phyloP scores from a whole-genome alignment of 371 early-diverging fungal genomes.

The Lichtheimia ramosa region DNA sequence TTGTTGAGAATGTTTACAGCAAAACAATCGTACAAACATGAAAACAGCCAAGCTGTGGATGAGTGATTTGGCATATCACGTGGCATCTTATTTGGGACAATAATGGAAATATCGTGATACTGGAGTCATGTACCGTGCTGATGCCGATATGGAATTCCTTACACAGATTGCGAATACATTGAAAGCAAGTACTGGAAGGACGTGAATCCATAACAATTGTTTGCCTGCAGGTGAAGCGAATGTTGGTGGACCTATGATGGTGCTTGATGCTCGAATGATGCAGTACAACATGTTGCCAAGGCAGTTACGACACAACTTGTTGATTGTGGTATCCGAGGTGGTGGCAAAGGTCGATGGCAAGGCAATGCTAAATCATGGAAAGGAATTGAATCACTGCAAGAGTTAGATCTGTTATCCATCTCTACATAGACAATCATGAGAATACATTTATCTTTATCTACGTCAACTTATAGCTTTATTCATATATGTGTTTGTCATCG shows the following conservation, averaged over 20 bases:
- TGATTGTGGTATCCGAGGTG: constrained; percentile 43
- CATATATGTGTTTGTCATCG: too few species aligned
- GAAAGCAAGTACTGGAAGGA: constrained; percentile 32
- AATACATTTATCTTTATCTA: too few species aligned
- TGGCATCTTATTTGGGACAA: constrained; percentile 35
- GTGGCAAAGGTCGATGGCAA: constrained; percentile 69
- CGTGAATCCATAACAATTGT: constrained; percentile 33
- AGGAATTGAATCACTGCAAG: constrained; percentile 33
- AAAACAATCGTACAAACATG: constrained; percentile 34
- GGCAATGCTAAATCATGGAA: constrained; percentile 65
- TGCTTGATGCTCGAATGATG: constrained; percentile 43
- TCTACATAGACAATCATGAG: too few species aligned
- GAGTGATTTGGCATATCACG: constrained; percentile 52
- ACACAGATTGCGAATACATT: constrained; percentile 28
- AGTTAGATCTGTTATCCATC: constrained; percentile 3
- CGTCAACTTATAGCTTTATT: too few species aligned
- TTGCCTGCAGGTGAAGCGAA: constrained; percentile 52
- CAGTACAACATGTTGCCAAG: constrained; percentile 48
- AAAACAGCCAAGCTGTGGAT: constrained; percentile 45
- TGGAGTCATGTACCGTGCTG: constrained; percentile 55
- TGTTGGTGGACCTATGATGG: constrained; percentile 55
- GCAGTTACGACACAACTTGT: constrained; percentile 29
- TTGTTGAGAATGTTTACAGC: constrained; percentile 58
- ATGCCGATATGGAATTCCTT: constrained; percentile 64
- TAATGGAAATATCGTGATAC: constrained; percentile 28